phyloP scores from a whole-genome alignment of 805 yeast genomes.

The Cyberlindnera americana region DNA sequence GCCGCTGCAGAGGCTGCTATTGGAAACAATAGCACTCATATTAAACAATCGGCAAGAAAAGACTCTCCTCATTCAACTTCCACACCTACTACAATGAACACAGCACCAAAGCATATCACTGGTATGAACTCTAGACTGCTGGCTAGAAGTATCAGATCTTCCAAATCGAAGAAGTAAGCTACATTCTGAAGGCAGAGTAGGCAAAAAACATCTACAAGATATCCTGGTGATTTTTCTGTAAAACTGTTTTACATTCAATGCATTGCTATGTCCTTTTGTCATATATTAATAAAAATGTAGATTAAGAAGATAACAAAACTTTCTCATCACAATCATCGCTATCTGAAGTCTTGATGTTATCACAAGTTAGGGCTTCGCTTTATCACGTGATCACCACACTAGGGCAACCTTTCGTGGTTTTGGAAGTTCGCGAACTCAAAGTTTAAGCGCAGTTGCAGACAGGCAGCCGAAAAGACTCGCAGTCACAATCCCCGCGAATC shows the following conservation, averaged over 20 bases:
- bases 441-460: too few species aligned
- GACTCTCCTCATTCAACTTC: slow-evolving; percentile 1
- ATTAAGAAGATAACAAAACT: too few species aligned
- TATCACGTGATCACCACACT: too few species aligned
- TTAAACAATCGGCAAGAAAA: neutral
- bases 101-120: slow-evolving; percentile 37
- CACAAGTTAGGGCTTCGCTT: too few species aligned
- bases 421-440: too few species aligned
- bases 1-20: slow-evolving; percentile 28
- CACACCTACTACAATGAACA: neutral
- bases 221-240: neutral
- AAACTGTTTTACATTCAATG: neutral
- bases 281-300: too few species aligned
- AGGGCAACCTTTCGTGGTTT: too few species aligned
- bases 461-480: neutral
- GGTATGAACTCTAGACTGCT: slow-evolving; percentile 58
- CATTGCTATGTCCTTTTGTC: neutral
- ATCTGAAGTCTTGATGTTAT: too few species aligned
- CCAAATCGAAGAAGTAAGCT: slow-evolving; percentile 13
- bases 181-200: too few species aligned
- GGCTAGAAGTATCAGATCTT: slow-evolving; percentile 42
- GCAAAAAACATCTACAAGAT: too few species aligned
- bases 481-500: neutral
- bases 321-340: too few species aligned
- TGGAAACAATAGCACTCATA: slow-evolving; percentile 5